Evolutionary conservation across 2,329 filamentous ascomycete species (phyloP).

Genomic region (Pseudogymnoascus sp.): DNA sequence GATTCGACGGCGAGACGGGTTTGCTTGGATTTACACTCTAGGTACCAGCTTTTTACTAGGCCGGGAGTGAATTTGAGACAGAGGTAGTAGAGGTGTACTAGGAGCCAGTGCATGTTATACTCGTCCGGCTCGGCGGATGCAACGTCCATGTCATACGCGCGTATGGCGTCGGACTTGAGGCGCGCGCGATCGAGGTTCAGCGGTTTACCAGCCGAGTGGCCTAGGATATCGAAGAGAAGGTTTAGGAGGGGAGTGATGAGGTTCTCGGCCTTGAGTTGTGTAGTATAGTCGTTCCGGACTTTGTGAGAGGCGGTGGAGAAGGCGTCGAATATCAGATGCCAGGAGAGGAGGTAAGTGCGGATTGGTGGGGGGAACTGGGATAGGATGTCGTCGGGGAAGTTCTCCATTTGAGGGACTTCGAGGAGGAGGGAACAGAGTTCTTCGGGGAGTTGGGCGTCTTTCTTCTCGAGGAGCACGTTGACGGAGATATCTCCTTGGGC

Average conservation of each 20-base stretch:
- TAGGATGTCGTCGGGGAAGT: conserved; percentile 58
- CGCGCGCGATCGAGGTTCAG: conserved; percentile 65
- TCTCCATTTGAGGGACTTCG: conserved; percentile 66
- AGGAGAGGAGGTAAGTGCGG: conserved; percentile 77
- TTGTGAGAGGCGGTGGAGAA: conserved; percentile 73
- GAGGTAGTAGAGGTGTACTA: conserved; percentile 81
- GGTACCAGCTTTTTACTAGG: conserved; percentile 77
- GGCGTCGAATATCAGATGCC: conserved; percentile 85
- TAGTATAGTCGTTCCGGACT: conserved; percentile 73
- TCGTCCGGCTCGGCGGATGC: conserved; percentile 57
- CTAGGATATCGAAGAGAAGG: conserved; percentile 79
- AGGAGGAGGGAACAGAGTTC: conserved; percentile 80
- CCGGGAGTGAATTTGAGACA: conserved; percentile 70
- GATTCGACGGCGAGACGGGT: conserved; percentile 71
- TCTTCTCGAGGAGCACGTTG: conserved; percentile 66
- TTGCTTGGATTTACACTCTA: conserved; percentile 72
- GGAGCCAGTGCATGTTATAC: conserved; percentile 72
- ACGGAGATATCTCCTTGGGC: conserved; percentile 77
- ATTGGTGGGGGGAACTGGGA: conserved; percentile 63
- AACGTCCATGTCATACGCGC: conserved; percentile 44
- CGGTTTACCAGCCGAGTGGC: conserved; percentile 66
- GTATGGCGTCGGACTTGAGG: conserved; percentile 52
- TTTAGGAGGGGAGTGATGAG: conserved; percentile 64
- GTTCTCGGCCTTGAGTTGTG: conserved; percentile 68
- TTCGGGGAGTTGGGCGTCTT: conserved; percentile 66